These are phyloP conservation scores for Begonia fuchsioides DNA, from an alignment of 306 rosid genomes.

Conservation along the genomic window DNA sequence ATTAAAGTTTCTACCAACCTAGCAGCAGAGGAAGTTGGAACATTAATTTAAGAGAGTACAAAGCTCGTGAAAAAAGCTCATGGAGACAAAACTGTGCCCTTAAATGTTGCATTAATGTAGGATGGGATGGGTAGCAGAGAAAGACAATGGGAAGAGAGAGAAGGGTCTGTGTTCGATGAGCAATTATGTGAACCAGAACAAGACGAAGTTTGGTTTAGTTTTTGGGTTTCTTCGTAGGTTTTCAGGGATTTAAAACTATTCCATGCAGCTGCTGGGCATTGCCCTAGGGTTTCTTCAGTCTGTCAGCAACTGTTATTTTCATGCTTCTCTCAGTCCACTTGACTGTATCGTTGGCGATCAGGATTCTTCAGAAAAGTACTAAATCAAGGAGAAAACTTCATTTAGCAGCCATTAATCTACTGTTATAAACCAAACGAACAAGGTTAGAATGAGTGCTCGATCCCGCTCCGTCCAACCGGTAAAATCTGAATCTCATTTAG, in stretches of 20 bases:
- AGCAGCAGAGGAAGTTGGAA: conserved; percentile 61
- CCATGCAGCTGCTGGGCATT: neutral
- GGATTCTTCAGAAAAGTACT: too few species aligned
- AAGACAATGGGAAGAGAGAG: conserved; percentile 21
- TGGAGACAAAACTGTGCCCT: conserved; percentile 66
- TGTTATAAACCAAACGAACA: too few species aligned
- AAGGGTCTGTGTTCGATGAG: conserved; percentile 59
- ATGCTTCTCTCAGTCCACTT: too few species aligned
- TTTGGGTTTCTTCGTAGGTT: conserved; percentile 2
- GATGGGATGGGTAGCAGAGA: conserved; percentile 23
- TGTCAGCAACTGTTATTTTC: too few species aligned
- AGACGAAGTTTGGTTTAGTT: conserved; percentile 17
- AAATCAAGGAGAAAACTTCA: too few species aligned
- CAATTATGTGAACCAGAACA: conserved; percentile 38
- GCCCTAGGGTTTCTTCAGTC: too few species aligned
- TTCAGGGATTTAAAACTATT: neutral
- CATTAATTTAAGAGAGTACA: conserved; percentile 52
- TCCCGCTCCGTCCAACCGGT: too few species aligned
- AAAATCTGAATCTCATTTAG: too few species aligned
- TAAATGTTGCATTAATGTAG: conserved; percentile 51
- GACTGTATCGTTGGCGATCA: too few species aligned
- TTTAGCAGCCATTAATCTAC: too few species aligned
- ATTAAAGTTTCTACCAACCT: conserved; percentile 66
- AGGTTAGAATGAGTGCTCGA: too few species aligned
- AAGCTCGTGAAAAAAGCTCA: conserved; percentile 48